Evolutionary conservation across 495 filamentous ascomycete species (phyloP).

Genomic region (Umbilicaria muhlenbergii): DNA sequence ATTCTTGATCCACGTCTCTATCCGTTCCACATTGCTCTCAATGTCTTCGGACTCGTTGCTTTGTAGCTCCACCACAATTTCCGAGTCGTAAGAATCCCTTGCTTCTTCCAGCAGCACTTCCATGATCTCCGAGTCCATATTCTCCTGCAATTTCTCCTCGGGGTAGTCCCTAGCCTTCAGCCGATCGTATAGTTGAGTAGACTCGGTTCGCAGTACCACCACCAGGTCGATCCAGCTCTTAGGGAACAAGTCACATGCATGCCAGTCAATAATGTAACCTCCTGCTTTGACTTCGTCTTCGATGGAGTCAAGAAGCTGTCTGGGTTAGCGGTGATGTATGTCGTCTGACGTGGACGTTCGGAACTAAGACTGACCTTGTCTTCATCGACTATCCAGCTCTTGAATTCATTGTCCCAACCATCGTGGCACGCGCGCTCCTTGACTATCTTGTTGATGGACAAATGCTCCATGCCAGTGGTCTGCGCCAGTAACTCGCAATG

Average conservation of each 20-base stretch:
- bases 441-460: conserved; percentile 80
- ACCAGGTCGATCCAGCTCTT: conserved; percentile 90
- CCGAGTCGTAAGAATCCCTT: conserved; percentile 67
- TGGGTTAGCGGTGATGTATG: conserved; percentile 5
- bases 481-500: conserved; percentile 68
- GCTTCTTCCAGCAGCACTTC: conserved; percentile 86
- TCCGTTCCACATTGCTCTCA: conserved; percentile 71
- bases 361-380: conserved; percentile 54
- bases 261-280: conserved; percentile 93
- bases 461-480: conserved; percentile 57
- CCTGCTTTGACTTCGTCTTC: conserved; percentile 68
- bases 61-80: conserved; percentile 78
- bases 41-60: conserved; percentile 73
- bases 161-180: conserved; percentile 58
- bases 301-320: conserved; percentile 71
- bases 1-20: conserved; percentile 62
- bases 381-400: conserved; percentile 91
- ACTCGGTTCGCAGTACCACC: conserved; percentile 72
- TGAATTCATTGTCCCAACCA: conserved; percentile 66
- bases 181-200: conserved; percentile 71
- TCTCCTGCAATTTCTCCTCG: conserved; percentile 84
- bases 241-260: conserved; percentile 92
- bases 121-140: conserved; percentile 96
- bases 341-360: not conserved
- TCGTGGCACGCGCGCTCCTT: conserved; percentile 74